phyloP scores from a whole-genome alignment of 169 alveolate species.

The Cryptosporidium felis region DNA sequence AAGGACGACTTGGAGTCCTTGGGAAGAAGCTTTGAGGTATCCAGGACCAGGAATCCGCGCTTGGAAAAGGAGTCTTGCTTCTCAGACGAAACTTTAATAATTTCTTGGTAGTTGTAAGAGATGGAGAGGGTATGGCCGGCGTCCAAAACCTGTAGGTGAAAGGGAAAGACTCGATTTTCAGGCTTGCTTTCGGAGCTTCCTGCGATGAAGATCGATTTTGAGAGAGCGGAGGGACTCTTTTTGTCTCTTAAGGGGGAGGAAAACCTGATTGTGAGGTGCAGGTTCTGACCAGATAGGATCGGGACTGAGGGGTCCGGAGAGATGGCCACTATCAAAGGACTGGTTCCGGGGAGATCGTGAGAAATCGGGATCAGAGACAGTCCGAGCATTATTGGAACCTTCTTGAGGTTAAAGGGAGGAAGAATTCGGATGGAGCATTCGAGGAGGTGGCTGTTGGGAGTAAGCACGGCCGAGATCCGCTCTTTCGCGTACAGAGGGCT shows the following conservation, averaged over 20 bases:
- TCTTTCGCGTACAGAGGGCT: conserved; percentile 31
- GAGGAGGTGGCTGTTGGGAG: neutral
- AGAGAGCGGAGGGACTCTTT: neutral
- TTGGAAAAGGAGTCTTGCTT: neutral
- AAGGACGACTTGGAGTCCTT: neutral
- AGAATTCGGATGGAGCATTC: conserved; percentile 22
- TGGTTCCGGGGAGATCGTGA: neutral
- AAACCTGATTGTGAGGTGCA: conserved; percentile 22
- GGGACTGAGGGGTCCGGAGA: conserved; percentile 78
- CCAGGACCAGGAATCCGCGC: conserved; percentile 51
- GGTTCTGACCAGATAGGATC: conserved; percentile 74
- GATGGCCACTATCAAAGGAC: conserved; percentile 71
- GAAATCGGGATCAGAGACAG: conserved; percentile 21
- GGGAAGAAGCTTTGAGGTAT: conserved; percentile 4
- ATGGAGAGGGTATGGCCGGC: conserved; percentile 30
- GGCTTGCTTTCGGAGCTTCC: conserved; percentile 6
- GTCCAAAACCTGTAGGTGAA: conserved; percentile 10
- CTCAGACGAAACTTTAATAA: neutral
- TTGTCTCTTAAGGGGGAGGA: conserved; percentile 34
- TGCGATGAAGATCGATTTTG: conserved; percentile 6
- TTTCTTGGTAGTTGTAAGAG: conserved; percentile 7
- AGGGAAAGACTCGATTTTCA: neutral
- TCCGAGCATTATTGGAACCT: conserved; percentile 21
- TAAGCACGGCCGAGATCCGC: neutral
- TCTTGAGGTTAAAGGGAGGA: conserved; percentile 24